These are phyloP conservation scores for Pleurotus djamor DNA, from an alignment of 768 basidiomycete species.

Conservation along the genomic window DNA sequence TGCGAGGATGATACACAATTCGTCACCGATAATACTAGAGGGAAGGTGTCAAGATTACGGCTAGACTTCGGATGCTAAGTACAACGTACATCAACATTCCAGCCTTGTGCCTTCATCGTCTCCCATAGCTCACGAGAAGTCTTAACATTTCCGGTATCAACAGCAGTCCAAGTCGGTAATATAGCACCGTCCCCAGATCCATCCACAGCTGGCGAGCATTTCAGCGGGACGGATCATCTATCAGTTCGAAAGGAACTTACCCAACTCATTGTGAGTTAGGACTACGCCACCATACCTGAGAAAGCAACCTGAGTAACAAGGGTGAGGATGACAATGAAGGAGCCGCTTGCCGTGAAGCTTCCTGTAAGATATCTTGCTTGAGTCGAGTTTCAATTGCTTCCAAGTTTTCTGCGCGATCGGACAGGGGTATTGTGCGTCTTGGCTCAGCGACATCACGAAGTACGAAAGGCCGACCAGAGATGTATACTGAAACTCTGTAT, in stretches of 20 bases:
- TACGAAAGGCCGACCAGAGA: slow-evolving; percentile 91
- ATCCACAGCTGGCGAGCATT: slow-evolving; percentile 36
- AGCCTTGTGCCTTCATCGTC: slow-evolving; percentile 74
- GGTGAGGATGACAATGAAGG: background rate
- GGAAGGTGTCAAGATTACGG: slow-evolving; percentile 3
- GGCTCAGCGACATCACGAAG: slow-evolving; percentile 86
- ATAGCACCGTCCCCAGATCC: slow-evolving; percentile 72
- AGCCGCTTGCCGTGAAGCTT: slow-evolving; percentile 58
- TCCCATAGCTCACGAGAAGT: slow-evolving; percentile 89
- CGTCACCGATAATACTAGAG: slow-evolving; percentile 73
- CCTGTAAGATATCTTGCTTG: slow-evolving; percentile 88
- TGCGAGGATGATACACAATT: background rate
- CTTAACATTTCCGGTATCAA: slow-evolving; percentile 79
- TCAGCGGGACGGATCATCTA: background rate
- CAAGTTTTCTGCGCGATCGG: slow-evolving; percentile 92
- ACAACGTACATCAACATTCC: slow-evolving; percentile 81
- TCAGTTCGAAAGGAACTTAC: slow-evolving; percentile 31
- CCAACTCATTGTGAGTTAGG: slow-evolving; percentile 91
- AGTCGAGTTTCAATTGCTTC: slow-evolving; percentile 90
- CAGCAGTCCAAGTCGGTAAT: slow-evolving; percentile 91
- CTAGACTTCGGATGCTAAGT: slow-evolving; percentile 3
- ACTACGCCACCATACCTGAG: slow-evolving; percentile 84
- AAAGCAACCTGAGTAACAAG: background rate
- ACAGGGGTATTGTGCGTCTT: slow-evolving; percentile 71
- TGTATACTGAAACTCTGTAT: slow-evolving; percentile 54